These are phyloP conservation scores for Pulveroboletus sp. DNA, from an alignment of 768 basidiomycete species.

Conservation along the genomic window DNA sequence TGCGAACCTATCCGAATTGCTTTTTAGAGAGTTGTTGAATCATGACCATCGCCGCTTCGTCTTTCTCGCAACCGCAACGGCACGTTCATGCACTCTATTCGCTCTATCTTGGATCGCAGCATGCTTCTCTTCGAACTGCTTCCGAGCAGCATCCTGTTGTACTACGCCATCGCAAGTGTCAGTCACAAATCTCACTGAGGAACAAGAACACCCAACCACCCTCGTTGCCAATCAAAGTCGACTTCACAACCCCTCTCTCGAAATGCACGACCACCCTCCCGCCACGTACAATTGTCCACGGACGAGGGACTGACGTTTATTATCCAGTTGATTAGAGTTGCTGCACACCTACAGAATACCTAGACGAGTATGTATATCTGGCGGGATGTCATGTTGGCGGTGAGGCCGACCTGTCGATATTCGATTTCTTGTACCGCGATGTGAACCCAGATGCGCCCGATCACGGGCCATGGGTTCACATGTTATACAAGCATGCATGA, in stretches of 20 bases:
- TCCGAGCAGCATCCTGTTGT: conserved; percentile 66
- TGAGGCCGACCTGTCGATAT: too few relatives aligned
- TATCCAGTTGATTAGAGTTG: too few relatives aligned
- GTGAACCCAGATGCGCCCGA: too few relatives aligned
- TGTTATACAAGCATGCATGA: conserved; percentile 21
- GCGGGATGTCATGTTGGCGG: too few relatives aligned
- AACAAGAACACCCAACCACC: conserved; percentile 49
- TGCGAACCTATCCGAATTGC: conserved; percentile 42
- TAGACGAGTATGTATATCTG: too few relatives aligned
- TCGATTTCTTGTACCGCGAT: too few relatives aligned
- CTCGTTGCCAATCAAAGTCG: conserved; percentile 74
- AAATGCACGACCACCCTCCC: conserved; percentile 68
- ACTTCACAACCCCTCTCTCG: conserved; percentile 65
- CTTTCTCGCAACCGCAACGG: conserved; percentile 64
- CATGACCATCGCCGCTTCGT: conserved; percentile 96
- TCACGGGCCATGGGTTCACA: too few relatives aligned
- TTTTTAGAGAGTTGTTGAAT: conserved; percentile 89
- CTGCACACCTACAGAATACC: too few relatives aligned
- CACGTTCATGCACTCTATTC: conserved; percentile 54
- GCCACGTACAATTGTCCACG: conserved; percentile 47
- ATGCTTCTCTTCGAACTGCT: conserved; percentile 53
- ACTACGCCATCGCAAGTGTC: conserved; percentile 50
- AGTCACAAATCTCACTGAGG: background rate
- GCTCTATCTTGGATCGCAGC: conserved; percentile 36
- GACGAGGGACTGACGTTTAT: too few relatives aligned